Evolutionary conservation across 2,329 filamentous ascomycete genomes (phyloP).

Genomic region (Magnaporthales sp.): DNA sequence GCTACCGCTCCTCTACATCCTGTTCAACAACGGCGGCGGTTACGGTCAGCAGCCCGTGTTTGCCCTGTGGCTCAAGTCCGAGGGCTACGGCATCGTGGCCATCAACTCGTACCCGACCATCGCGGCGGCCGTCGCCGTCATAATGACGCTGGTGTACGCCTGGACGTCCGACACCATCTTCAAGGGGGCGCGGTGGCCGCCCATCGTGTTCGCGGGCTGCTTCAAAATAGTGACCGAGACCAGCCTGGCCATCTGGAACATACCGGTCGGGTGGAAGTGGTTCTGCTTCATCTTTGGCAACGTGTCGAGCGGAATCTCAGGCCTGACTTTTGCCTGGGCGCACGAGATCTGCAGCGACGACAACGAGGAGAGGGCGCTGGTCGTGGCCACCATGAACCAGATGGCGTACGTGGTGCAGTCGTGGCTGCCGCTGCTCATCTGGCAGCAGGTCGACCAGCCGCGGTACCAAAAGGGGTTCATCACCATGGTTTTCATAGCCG

Average conservation of each 20-base stretch:
- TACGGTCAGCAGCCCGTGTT: slow-evolving; percentile 45
- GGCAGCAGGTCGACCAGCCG: slow-evolving; percentile 56
- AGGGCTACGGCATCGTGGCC: slow-evolving; percentile 31
- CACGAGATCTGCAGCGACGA: slow-evolving; percentile 40
- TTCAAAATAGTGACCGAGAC: slow-evolving; percentile 31
- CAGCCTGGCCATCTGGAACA: slow-evolving; percentile 32
- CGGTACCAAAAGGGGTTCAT: slow-evolving; percentile 52
- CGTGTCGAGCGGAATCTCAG: slow-evolving; percentile 39
- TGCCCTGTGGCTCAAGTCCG: slow-evolving; percentile 34
- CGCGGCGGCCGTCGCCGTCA: slow-evolving; percentile 41
- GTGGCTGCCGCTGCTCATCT: slow-evolving; percentile 59
- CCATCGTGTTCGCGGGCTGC: slow-evolving; percentile 46
- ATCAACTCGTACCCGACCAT: slow-evolving; percentile 51
- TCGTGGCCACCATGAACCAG: slow-evolving; percentile 59
- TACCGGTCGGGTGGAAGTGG: slow-evolving; percentile 51
- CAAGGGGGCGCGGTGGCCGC: slow-evolving; percentile 52
- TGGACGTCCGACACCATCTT: slow-evolving; percentile 57
- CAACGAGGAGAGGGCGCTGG: slow-evolving; percentile 57
- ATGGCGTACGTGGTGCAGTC: slow-evolving; percentile 62
- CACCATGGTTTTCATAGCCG: slow-evolving; percentile 40
- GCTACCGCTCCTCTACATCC: slow-evolving; percentile 49
- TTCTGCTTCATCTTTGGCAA: slow-evolving; percentile 48
- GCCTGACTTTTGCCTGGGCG: slow-evolving; percentile 38
- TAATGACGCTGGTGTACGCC: slow-evolving; percentile 54
- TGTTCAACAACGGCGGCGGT: slow-evolving; percentile 51